Evolutionary conservation across 2,329 filamentous ascomycete species (phyloP).

Genomic region (Stachybotrys chlorohalonatus): DNA sequence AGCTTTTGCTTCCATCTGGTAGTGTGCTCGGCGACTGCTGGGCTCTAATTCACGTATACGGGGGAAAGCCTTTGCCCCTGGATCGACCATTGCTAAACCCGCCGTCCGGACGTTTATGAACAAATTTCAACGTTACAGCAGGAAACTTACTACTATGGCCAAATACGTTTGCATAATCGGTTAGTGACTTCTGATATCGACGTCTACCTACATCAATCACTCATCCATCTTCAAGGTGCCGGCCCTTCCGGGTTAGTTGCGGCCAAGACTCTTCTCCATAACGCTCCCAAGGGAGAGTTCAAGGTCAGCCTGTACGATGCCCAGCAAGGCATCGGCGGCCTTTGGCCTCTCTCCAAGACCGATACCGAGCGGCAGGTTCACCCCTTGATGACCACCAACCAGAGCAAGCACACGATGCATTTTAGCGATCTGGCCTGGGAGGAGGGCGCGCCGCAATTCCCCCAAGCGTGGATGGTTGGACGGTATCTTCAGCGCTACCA

Average conservation of each 20-base stretch:
- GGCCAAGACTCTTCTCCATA: slow-evolving; percentile 63
- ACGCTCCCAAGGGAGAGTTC: slow-evolving; percentile 46
- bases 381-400: slow-evolving; percentile 63
- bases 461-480: slow-evolving; percentile 69
- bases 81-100: background rate
- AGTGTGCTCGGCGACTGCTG: no score
- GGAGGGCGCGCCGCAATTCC: slow-evolving; percentile 52
- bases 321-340: slow-evolving; percentile 57
- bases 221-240: slow-evolving; percentile 38
- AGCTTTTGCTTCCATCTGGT: no score
- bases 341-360: slow-evolving; percentile 56
- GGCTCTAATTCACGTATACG: no score
- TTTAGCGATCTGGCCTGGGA: slow-evolving; percentile 68
- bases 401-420: slow-evolving; percentile 67
- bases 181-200: slow-evolving; percentile 10
- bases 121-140: slow-evolving; percentile 5
- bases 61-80: no score
- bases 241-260: slow-evolving; percentile 61
- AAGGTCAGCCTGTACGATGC: slow-evolving; percentile 63
- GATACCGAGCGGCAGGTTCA: slow-evolving; percentile 47
- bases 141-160: slow-evolving; percentile 17
- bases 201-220: background rate
- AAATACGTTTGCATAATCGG: slow-evolving; percentile 33
- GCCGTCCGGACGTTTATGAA: background rate
- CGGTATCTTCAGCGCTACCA: slow-evolving; percentile 60